A percentile compares a stretch with the other conserved stretches of the same genome.
Conservation (phyloP, 257 asterid species). For the Henckelia pumila region DNA sequence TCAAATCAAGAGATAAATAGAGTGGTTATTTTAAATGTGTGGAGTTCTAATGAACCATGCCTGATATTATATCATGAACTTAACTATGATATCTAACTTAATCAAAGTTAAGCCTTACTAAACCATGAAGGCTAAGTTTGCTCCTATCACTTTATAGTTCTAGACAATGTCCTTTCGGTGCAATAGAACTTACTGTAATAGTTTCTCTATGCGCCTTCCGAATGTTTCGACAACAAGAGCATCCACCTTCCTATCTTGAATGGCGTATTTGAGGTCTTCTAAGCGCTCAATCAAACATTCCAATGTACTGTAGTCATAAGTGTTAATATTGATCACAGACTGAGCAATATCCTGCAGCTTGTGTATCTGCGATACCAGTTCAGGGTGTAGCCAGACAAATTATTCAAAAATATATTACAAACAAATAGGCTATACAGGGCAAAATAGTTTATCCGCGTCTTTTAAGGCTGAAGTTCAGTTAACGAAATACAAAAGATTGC, state of each 20-base stretch:
- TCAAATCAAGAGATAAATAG: conserved; percentile 17
- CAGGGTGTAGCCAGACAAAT: conserved; percentile 28
- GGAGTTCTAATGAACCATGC: background rate
- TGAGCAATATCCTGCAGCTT: conserved; percentile 77
- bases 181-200: conserved; percentile 78
- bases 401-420: conserved; percentile 15
- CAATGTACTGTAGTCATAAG: conserved; percentile 68
- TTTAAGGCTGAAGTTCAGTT: background rate
- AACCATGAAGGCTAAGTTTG: conserved; percentile 17
- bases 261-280: conserved; percentile 84
- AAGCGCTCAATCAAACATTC: conserved; percentile 71
- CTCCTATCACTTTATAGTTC: conserved; percentile 15
- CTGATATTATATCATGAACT: conserved; percentile 9
- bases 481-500: too few relatives aligned
- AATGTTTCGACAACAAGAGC: conserved; percentile 97
- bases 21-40: background rate
- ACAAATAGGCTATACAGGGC: background rate
- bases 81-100: conserved; percentile 9
- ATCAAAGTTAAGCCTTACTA: background rate
- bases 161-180: background rate
- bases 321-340: conserved; percentile 67
- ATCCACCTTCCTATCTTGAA: conserved; percentile 92
- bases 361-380: conserved; percentile 60
- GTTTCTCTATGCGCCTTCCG: conserved; percentile 93
- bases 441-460: background rate